These are phyloP conservation scores for Mycena metata DNA, from an alignment of 768 basidiomycete genomes.

Conservation along the genomic window DNA sequence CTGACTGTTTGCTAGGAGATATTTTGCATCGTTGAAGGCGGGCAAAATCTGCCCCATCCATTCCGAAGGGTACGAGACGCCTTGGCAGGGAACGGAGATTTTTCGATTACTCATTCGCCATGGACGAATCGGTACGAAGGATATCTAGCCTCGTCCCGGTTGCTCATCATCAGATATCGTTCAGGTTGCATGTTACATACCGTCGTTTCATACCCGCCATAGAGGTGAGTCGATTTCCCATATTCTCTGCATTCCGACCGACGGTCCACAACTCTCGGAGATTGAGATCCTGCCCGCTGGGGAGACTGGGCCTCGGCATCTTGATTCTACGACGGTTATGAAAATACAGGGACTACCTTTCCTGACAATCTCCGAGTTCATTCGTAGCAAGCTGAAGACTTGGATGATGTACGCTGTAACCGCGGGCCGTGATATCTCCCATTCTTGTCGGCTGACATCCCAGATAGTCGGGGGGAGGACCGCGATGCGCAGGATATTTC, in stretches of 20 bases:
- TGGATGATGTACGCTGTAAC: constrained; percentile 78
- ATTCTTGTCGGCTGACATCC: constrained; percentile 30
- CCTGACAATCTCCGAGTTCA: constrained; percentile 87
- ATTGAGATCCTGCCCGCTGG: constrained; percentile 89
- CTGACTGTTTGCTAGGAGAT: constrained; percentile 73
- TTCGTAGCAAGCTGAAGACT: constrained; percentile 85
- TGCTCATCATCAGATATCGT: constrained; percentile 27
- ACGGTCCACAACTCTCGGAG: constrained; percentile 51
- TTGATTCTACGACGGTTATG: constrained; percentile 78
- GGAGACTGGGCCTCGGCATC: constrained; percentile 82
- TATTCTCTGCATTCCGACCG: constrained; percentile 23
- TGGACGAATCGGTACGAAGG: constrained; percentile 83
- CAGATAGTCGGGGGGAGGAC: constrained; percentile 73
- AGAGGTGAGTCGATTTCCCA: constrained; percentile 64
- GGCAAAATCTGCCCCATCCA: constrained; percentile 71
- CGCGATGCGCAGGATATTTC: constrained; percentile 84
- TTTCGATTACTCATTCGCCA: constrained; percentile 79
- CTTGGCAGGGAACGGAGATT: constrained; percentile 70
- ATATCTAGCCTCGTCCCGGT: constrained; percentile 13
- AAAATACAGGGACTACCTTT: constrained; percentile 81
- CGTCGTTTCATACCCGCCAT: constrained; percentile 82
- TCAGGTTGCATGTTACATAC: constrained; percentile 82
- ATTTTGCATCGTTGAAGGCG: constrained; percentile 85
- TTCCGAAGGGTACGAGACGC: constrained; percentile 88
- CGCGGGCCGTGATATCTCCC: constrained; percentile 29